A percentile compares a stretch with the other conserved stretches of the same genome.
Evolutionary conservation across 1,284 basidiomycete species (phyloP).

Genomic region (Blastosporella zonata): DNA sequence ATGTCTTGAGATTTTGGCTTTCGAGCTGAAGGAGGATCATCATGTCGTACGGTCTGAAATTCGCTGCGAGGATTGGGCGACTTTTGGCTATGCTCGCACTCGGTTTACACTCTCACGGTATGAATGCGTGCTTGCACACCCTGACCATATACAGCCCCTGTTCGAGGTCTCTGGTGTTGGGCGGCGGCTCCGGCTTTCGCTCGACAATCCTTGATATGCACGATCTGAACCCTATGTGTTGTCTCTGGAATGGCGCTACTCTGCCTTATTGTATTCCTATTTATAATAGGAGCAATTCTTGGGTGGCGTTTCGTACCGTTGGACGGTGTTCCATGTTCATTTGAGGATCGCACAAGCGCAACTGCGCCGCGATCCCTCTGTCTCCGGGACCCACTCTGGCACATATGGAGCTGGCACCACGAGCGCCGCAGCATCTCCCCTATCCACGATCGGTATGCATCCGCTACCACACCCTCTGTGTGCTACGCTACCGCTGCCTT

Average conservation of each 20-base stretch:
- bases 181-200: neutral
- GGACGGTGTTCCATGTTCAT: too few relatives aligned
- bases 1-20: constrained; percentile 27
- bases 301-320: too few relatives aligned
- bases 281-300: too few relatives aligned
- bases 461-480: too few relatives aligned
- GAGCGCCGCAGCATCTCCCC: too few relatives aligned
- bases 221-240: neutral
- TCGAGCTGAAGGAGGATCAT: constrained; percentile 24
- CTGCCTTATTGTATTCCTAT: too few relatives aligned
- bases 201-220: constrained; percentile 10
- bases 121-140: constrained; percentile 17
- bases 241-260: neutral
- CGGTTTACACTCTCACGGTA: constrained; percentile 13
- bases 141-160: neutral
- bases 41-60: constrained; percentile 29
- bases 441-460: too few relatives aligned
- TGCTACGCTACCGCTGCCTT: too few relatives aligned
- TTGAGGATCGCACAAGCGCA: too few relatives aligned
- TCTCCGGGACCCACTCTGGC: too few relatives aligned
- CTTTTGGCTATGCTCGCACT: constrained; percentile 6
- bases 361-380: too few relatives aligned
- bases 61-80: constrained; percentile 36
- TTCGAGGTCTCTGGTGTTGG: constrained; percentile 3
- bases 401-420: too few relatives aligned